Evolutionary conservation across 2,329 filamentous ascomycete species (phyloP), one percentile per base, ranked within the genome.

Genomic region (Pseudocercospora ulei): DNA sequence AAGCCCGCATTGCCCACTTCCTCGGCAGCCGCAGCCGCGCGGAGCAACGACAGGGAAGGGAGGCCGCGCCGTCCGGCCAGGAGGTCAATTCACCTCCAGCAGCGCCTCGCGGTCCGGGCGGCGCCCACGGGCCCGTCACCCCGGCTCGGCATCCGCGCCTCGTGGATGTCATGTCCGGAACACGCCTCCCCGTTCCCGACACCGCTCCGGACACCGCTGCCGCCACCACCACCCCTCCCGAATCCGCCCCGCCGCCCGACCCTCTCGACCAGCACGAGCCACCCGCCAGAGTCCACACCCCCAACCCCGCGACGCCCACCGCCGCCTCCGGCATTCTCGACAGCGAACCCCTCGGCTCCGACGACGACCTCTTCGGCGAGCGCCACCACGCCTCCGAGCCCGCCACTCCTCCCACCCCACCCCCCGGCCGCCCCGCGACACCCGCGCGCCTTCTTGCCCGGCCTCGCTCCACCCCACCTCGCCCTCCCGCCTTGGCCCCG

Each of bases 301-400:
- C 17, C 4, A 33, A 33, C 3, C 30, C 30, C 5, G 11, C 23
- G 30, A 33, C 30, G 5, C n/a, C n/a, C n/a, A n/a, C n/a, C 17
- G 3, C 8, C 24, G 5, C 6, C 4, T n/a, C 24, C 24, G 6
- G 12, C 5, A 26, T 26, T 11, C 30, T 19, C 7, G 30, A 33
- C 20, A 13, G 14, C 11, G 17, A 18, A 7, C n/a, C 9, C n/a
- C n/a, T 33, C 18, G 11, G 16, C 2, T 12, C 19, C 5, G 30
- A 33, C 18, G 30, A 33, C 23, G 30, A 33, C n/a, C 30, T 33
- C n/a, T 33, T 33, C 18, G 30, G 30, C 4, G 30, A 33, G n/a
- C n/a, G n/a, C n/a, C n/a, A n/a, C n/a, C n/a, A n/a, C n/a, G n/a
- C n/a, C n/a, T n/a, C n/a, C n/a, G n/a, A n/a, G n/a, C n/a, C n/a